Base-by-base conservation (phyloP, 306 rosid genomes). In the Dicorynia guianensis region DNA sequence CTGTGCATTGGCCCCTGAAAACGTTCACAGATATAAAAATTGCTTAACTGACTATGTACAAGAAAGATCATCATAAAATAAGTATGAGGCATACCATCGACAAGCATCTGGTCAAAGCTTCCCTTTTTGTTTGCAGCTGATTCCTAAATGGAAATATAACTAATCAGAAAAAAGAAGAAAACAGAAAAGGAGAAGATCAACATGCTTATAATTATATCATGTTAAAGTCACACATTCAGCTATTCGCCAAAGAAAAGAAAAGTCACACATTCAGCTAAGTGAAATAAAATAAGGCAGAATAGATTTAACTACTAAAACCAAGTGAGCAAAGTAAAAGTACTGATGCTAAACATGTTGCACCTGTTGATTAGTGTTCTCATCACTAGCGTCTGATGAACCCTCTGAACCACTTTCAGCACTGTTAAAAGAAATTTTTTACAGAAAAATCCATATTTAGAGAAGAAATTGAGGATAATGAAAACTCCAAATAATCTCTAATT, bases 71-170 rank as follows among this genome's bases (percentile, higher is more conserved):
- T 15, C 36, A 20, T 18, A 30, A 35, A 1, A 71, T 56, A 69
- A 81, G 52, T 53, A 71, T n/a, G 39, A 47, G 44, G 33, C 77
- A 52, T 90, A 96, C 99, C 99, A 19, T 96, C 97, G 65, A 87
- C 98, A 80, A 96, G 97, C 98, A 96, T 96, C 82, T 82, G 91
- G 87, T 92, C 89, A 83, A 96, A 96, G 86, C 98, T 84, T 50
- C 99, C 93, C 77, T 89, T 92, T 84, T 88, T 92, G 81, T 80
- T 85, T 47, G 81, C 71, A 69, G 89, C 75, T 33, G 88, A 87
- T 43, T 90, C 99, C 99, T 95, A 75, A 44, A 60, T 35, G 69
- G 62, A 64, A 64, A 67, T 48, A 82, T 60, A 62, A 66, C 4
- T 34, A 62, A 77, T 50, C 46, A 63, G 69, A 69, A 33, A 68